Evolutionary conservation across 2,329 filamentous ascomycete genomes (phyloP), one percentile per base, ranked within the genome.

Genomic region (Sporothrix brasiliensis): DNA sequence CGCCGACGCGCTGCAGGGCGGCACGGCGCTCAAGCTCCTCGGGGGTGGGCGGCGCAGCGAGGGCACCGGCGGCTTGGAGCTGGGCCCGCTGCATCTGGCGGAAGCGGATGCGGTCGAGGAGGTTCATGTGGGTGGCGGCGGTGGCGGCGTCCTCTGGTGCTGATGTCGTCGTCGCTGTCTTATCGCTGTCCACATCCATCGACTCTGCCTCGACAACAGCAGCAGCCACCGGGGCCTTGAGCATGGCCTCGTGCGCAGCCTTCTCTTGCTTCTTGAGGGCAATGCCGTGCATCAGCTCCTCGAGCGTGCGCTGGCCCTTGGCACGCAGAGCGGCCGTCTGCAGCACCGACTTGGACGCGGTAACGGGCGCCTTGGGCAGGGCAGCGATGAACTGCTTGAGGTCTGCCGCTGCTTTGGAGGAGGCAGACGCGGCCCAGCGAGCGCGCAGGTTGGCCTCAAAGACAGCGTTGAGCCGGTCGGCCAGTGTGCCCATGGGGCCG

Each of bases 21-120:
- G 88, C 86, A 16, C 84, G 85, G 14, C 89, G 88, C 73, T 86
- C 74, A 3, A 91, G 80, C 74, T 89, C 84, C 21, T 82, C 84
- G 13, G 72, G 69, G 9, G 74, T 72, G 0, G 85, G 81, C 0
- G 85, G 82, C 0, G 84, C 85, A 0, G 78, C 74, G 71, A 82
- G 70, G 71, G 80, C 67, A 72, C 80, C 74, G 76, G 79, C 73
- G 74, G 84, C 72, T 74, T 83, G 77, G 72, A 81, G 76, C 77
- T 86, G 77, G 10, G 71, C 39, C 0, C 73, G 73, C 77, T 86
- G 83, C 74, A 85, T 79, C 74, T 91, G 87, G 81, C 94, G 94
- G 69, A 86, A 83, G 73, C 91, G 89, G 73, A 96, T 87, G 65
- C 91, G 89, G 78, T 94, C 91, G 70, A 95, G 84, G 30, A 96